Percentiles rank a stretch among this genome's conserved stretches.
phyloP scores from a whole-genome alignment of 2,329 filamentous ascomycete genomes.

The Aspergillus costaricaensis region DNA sequence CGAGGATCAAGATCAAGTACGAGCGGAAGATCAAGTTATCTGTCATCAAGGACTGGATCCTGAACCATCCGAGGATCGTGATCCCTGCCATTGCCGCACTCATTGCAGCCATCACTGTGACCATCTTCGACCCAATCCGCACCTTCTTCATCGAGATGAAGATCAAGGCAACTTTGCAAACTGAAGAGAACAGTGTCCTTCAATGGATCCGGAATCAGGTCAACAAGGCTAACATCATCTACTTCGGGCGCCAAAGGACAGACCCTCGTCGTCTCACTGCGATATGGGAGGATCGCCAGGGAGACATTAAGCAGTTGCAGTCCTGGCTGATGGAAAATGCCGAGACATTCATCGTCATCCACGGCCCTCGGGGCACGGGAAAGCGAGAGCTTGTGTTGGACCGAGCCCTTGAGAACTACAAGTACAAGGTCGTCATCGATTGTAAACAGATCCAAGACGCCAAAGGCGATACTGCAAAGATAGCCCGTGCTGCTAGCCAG shows the following conservation, averaged over 20 bases:
- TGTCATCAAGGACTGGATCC: constrained; percentile 84
- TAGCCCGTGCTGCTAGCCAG: constrained; percentile 74
- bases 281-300: constrained; percentile 84
- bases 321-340: constrained; percentile 85
- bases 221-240: constrained; percentile 47
- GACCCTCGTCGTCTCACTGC: constrained; percentile 72
- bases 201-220: constrained; percentile 76
- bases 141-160: constrained; percentile 90
- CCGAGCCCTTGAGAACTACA: constrained; percentile 73
- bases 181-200: constrained; percentile 72
- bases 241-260: constrained; percentile 50
- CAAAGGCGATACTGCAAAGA: constrained; percentile 81
- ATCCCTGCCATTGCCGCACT: constrained; percentile 81
- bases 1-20: constrained; percentile 78
- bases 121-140: constrained; percentile 90
- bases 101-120: constrained; percentile 78
- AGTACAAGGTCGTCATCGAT: constrained; percentile 81
- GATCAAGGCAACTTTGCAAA: constrained; percentile 73
- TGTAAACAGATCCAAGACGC: constrained; percentile 93
- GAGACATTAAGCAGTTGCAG: constrained; percentile 77
- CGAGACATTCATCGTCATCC: constrained; percentile 90
- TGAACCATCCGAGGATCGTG: constrained; percentile 82
- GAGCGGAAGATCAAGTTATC: constrained; percentile 75
- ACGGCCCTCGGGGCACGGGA: constrained; percentile 87
- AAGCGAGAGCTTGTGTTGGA: constrained; percentile 87